Base-by-base conservation (phyloP, 2,329 filamentous ascomycete species). In the Penicillium brevicompactum region DNA sequence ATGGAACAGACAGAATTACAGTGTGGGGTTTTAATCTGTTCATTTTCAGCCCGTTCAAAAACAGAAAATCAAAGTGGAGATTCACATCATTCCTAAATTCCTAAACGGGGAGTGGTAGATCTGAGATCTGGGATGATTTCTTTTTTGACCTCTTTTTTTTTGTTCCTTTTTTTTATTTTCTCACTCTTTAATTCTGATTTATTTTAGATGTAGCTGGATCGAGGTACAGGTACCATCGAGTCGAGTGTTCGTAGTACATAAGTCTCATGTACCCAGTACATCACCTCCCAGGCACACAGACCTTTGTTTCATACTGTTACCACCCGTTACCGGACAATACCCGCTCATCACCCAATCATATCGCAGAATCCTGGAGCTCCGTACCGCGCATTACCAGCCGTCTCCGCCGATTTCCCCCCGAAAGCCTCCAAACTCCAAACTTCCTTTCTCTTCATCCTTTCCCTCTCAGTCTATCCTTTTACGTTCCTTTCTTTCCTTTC, bases 401-500 rank as follows among this genome's bases (percentile, higher is more conserved):
- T 57, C 46, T 48, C 53, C 55, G 42, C 49, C 55, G 52, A 47
- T 58, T 37, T 43, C 32, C 49, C 51, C 49, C 57, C 56, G 46
- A 32, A 45, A 51, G 58, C 58, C 61, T 53, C 45, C 38, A 49
- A 53, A 37, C 57, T 54, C 55, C 52, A 57, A 41, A 16, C 55
- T 55, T 53, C 44, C 55, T 60, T 53, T 48, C 57, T 56, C 52
- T 58, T 55, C 59, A 52, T 53, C 46, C 53, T 58, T 57, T 49
- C 59, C 38, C 45, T 42, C 49, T 32, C 51, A 42, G 61, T 60
- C 49, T 51, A 57, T 57, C 45, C 56, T 60, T 60, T 59, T 43
- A 53, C 60, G 44, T 56, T 60, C 57, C 61, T 57, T 59, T 58
- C 46, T 56, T 58, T 62, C 53, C 57, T 55, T 58, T 60, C 55